Conservation (phyloP, 495 filamentous ascomycete genomes). For the Penicillium riverlandense region DNA sequence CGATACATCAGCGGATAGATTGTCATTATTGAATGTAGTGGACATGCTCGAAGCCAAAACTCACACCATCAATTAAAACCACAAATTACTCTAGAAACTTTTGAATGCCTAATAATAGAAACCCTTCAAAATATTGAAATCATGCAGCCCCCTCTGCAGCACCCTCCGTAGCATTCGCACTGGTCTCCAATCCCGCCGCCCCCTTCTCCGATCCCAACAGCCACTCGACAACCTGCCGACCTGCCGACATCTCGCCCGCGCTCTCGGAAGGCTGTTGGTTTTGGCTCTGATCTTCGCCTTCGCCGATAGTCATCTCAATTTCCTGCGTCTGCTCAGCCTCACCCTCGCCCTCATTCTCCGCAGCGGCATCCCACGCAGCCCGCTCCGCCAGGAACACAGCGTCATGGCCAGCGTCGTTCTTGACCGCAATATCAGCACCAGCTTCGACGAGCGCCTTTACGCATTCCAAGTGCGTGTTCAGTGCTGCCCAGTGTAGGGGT, state of each 20-base stretch:
- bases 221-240: conserved; percentile 42
- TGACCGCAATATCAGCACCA: conserved; percentile 65
- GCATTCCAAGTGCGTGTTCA: conserved; percentile 75
- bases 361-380: conserved; percentile 34
- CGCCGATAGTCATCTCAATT: conserved; percentile 24
- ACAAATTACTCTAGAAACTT: too few relatives aligned
- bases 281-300: conserved; percentile 9
- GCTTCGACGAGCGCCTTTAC: conserved; percentile 69
- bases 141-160: conserved; percentile 11
- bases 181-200: conserved; percentile 24
- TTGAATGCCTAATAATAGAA: neutral
- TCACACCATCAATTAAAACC: neutral
- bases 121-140: neutral
- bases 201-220: conserved; percentile 35
- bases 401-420: conserved; percentile 78
- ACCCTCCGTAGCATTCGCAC: conserved; percentile 14
- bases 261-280: conserved; percentile 3
- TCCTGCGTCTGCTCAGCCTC: conserved; percentile 16
- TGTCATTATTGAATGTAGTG: neutral
- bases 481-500: conserved; percentile 81
- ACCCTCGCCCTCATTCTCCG: conserved; percentile 10
- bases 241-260: conserved; percentile 25
- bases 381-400: conserved; percentile 80
- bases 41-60: neutral
- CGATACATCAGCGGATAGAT: neutral